Conservation (phyloP, 768 basidiomycete species). For the Auriscalpium vulgare region DNA sequence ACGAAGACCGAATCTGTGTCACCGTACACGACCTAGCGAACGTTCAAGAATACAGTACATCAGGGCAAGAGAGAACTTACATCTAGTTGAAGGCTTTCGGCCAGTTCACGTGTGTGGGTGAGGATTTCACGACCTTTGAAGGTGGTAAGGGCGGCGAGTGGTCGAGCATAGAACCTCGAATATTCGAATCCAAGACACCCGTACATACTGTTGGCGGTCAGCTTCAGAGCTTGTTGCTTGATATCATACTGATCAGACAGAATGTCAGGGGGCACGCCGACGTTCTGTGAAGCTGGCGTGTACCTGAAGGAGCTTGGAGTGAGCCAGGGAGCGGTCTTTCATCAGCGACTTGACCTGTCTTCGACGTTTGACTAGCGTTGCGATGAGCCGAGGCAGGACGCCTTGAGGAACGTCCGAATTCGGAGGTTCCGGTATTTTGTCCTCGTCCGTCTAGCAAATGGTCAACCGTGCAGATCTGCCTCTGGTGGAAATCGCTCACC, state of each 20-base stretch:
- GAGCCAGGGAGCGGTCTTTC: slow-evolving; percentile 75
- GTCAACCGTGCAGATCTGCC: too few species aligned
- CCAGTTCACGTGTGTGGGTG: slow-evolving; percentile 86
- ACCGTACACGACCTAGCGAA: slow-evolving; percentile 85
- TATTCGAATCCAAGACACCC: slow-evolving; percentile 98
- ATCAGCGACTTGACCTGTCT: slow-evolving; percentile 87
- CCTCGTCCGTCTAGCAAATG: slow-evolving; percentile 47
- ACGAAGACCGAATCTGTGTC: slow-evolving; percentile 99
- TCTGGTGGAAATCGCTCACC: slow-evolving; percentile 21
- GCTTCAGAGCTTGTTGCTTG: slow-evolving; percentile 92
- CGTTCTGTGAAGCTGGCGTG: slow-evolving; percentile 4
- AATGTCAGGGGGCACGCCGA: not conserved
- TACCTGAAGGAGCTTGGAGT: slow-evolving; percentile 80
- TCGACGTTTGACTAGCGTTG: slow-evolving; percentile 88
- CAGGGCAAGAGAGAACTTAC: slow-evolving; percentile 38
- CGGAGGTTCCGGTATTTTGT: slow-evolving; percentile 88
- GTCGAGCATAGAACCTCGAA: slow-evolving; percentile 92
- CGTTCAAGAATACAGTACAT: not conserved
- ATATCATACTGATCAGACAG: slow-evolving; percentile 71
- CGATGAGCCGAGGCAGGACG: slow-evolving; percentile 93
- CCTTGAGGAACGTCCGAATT: slow-evolving; percentile 64
- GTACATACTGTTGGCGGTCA: slow-evolving; percentile 99
- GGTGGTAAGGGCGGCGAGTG: slow-evolving; percentile 94
- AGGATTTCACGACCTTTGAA: slow-evolving; percentile 97
- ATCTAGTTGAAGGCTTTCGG: slow-evolving; percentile 83